Base-by-base conservation (phyloP, 495 filamentous ascomycete species). In the Neurospora sp. region DNA sequence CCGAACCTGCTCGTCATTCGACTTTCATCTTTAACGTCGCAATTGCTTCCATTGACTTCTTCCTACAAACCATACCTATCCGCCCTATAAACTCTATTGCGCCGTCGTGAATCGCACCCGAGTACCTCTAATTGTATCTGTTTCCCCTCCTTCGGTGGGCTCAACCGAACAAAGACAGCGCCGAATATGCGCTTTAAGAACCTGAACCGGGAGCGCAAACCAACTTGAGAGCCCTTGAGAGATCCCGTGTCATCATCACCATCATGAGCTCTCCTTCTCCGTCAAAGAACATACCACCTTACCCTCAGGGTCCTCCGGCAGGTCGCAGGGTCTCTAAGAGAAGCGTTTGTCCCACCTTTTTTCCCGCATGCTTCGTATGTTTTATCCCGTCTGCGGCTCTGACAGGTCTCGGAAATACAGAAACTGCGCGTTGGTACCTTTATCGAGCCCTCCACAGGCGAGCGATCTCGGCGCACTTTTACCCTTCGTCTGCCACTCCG, bases 391-490 rank as follows among this genome's bases (percentile, higher is more conserved):
- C 54, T 62, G 54, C 54, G 27, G 14, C 27, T 35, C 54, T 62
- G 54, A 62, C 54, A 62, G 54, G 54, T 54, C 18, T 39, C 3
- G 9, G 39, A 38, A 27, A 5, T 8, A 69, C 78, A 87, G 85
- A 86, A 89, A 82, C 84, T 90, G 39, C 85, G 88, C 42, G 86
- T 89, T 82, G 89, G 88, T 71, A 90, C 88, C 39, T 87, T 88
- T 78, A 86, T 91, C 74, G 80, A 89, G 31, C 89, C 89, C 37
- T 76, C 83, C 12, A 91, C 89, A 3, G 88, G 89, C 77, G 88
- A 91, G 79, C 87, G 89, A 23, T 83, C 85, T 54, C 85, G 86
- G 70, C 86, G 88, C 69, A 82, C 83, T 73, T 88, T 90, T 72
- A 89, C 87, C 39, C 83, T 91, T 20, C 85, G 89, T 74, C 41